phyloP scores from a whole-genome alignment of 441 rosid genomes.

The Breynia disticha region DNA sequence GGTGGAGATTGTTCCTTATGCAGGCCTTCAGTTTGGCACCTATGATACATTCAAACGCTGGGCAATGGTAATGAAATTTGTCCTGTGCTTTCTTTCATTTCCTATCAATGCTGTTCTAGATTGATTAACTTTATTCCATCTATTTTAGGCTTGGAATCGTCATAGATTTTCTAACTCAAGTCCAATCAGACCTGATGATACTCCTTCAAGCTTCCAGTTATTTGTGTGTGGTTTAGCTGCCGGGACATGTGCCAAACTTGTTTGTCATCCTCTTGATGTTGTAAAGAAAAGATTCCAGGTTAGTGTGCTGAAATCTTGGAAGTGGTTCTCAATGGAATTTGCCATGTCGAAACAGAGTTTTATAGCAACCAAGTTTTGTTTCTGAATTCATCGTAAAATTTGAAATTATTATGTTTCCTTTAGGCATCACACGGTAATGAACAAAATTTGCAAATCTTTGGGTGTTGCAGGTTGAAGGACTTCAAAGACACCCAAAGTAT shows the following conservation, averaged over 20 bases:
- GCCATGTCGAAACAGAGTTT: background rate
- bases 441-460: conserved; percentile 1
- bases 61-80: conserved; percentile 44
- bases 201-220: conserved; percentile 71
- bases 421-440: background rate
- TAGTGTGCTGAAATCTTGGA: conserved; percentile 11
- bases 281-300: conserved; percentile 98
- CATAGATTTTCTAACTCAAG: conserved; percentile 25
- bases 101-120: background rate
- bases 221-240: conserved; percentile 83
- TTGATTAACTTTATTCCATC: conserved; percentile 1
- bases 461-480: conserved; percentile 72
- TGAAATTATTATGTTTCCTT: too few relatives aligned
- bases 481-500: conserved; percentile 76
- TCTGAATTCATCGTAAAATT: too few relatives aligned
- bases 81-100: background rate
- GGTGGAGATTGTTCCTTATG: conserved; percentile 91
- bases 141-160: conserved; percentile 62
- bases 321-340: background rate
- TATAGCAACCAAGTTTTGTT: too few relatives aligned
- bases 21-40: conserved; percentile 95
- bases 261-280: conserved; percentile 95
- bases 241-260: conserved; percentile 93
- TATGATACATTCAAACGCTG: conserved; percentile 89
- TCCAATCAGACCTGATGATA: conserved; percentile 25